A percentile compares a stretch with the other conserved stretches of the same genome.
Conservation (phyloP, 805 yeast genomes). For the Candida glaebosa region DNA sequence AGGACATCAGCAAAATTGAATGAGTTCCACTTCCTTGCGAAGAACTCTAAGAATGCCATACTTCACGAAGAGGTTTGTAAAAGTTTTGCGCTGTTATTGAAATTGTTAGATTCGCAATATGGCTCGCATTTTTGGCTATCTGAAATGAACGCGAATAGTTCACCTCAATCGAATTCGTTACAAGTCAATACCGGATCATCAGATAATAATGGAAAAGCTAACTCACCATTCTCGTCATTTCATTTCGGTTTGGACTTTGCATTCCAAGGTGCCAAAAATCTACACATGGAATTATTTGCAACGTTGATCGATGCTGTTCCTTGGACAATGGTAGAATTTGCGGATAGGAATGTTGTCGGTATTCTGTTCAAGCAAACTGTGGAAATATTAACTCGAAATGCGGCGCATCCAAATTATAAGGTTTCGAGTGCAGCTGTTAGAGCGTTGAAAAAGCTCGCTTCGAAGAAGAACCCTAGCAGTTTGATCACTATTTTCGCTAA, state of each 20-base stretch:
- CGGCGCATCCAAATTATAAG: slow-evolving; percentile 61
- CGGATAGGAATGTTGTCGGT: slow-evolving; percentile 32
- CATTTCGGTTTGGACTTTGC: slow-evolving; percentile 38
- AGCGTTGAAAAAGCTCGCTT: slow-evolving; percentile 64
- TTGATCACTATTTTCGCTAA: slow-evolving; percentile 74
- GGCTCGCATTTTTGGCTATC: slow-evolving; percentile 37
- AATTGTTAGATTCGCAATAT: slow-evolving; percentile 55
- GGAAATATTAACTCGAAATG: slow-evolving; percentile 74
- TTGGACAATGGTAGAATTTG: slow-evolving; percentile 44
- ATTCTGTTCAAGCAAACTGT: slow-evolving; percentile 61
- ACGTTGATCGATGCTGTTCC: slow-evolving; percentile 71
- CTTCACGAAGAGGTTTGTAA: slow-evolving; percentile 71
- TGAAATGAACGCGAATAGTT: slow-evolving; percentile 12
- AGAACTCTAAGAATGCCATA: slow-evolving; percentile 42
- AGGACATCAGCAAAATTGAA: slow-evolving; percentile 8
- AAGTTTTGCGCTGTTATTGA: slow-evolving; percentile 51
- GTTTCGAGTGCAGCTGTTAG: slow-evolving; percentile 62
- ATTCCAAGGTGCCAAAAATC: slow-evolving; percentile 29
- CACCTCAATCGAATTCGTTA: slow-evolving; percentile 8
- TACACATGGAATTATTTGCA: slow-evolving; percentile 61
- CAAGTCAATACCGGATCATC: not conserved
- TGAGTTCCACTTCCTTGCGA: slow-evolving; percentile 41
- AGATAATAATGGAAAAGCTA: slow-evolving; percentile 22
- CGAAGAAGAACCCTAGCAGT: slow-evolving; percentile 64
- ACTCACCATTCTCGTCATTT: slow-evolving; percentile 39